These are phyloP conservation scores for Peniophora sp. DNA, from an alignment of 1,284 basidiomycete genomes.

Conservation along the genomic window DNA sequence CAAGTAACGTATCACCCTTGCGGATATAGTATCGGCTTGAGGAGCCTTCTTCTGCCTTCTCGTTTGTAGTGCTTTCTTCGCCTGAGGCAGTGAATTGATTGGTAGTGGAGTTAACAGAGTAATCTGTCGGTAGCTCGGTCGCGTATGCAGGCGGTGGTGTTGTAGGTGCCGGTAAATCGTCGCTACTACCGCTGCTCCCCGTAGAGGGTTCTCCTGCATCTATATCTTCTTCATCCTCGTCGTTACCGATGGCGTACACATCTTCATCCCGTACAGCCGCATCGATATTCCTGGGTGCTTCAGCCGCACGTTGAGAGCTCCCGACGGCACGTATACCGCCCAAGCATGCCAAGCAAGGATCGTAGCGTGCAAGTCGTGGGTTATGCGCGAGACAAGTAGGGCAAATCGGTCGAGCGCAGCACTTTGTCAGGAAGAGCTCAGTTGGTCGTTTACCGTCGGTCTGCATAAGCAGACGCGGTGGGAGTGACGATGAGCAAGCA, in stretches of 20 bases:
- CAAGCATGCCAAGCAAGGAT: constrained; percentile 59
- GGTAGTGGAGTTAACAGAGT: background rate
- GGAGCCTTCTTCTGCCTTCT: background rate
- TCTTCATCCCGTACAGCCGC: constrained; percentile 49
- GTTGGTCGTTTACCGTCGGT: background rate
- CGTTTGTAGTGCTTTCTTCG: background rate
- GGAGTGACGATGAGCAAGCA: constrained; percentile 56
- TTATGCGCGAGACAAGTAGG: constrained; percentile 42
- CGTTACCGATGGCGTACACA: constrained; percentile 54
- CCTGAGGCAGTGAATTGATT: background rate
- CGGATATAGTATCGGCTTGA: constrained; percentile 49
- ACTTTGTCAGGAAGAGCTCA: constrained; percentile 39
- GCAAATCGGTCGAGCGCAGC: constrained; percentile 57
- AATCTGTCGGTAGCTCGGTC: background rate
- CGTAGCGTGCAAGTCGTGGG: constrained; percentile 50
- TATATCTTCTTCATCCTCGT: constrained; percentile 32
- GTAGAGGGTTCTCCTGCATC: constrained; percentile 7
- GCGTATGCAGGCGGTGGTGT: constrained; percentile 8
- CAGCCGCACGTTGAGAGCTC: constrained; percentile 9
- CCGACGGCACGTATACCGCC: constrained; percentile 43
- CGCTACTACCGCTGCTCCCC: constrained; percentile 2
- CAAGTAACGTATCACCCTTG: constrained; percentile 54
- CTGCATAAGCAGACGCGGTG: constrained; percentile 19
- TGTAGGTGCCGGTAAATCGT: background rate
- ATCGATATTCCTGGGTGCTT: constrained; percentile 33